Evolutionary conservation across 2,329 filamentous ascomycete species (phyloP).

Genomic region (Ceratocystis diversiconidia): DNA sequence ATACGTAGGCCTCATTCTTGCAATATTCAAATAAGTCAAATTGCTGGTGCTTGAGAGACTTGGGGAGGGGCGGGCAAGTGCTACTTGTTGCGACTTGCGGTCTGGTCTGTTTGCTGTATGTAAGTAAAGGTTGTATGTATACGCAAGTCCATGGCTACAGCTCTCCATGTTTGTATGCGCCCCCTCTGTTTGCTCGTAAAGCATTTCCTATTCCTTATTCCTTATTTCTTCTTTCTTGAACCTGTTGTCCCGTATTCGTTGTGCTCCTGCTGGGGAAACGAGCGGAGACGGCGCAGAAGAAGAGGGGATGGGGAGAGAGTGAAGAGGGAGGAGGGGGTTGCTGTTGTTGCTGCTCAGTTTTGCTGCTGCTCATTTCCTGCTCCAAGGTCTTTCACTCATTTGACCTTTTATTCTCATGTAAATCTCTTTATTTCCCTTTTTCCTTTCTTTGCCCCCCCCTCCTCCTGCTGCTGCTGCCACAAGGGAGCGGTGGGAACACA

Average conservation of each 20-base stretch:
- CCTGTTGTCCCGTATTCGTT: no score
- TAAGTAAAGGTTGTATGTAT: neutral
- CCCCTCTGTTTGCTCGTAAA: neutral
- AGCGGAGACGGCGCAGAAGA: neutral
- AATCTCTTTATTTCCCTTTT: no score
- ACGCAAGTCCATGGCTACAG: neutral
- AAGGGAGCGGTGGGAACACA: neutral
- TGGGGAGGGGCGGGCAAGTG: no score
- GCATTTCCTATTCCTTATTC: neutral
- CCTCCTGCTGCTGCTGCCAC: neutral
- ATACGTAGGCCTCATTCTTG: no score
- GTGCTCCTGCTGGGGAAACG: no score
- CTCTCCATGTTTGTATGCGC: neutral
- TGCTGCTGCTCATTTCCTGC: neutral
- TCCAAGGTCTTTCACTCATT: neutral
- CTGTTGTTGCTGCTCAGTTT: neutral
- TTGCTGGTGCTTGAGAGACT: no score
- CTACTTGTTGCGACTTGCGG: no score
- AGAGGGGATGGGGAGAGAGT: neutral
- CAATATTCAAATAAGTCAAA: no score
- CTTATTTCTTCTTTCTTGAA: neutral
- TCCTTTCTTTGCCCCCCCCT: no score
- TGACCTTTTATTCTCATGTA: neutral
- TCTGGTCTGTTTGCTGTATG: neutral
- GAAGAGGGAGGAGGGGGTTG: neutral